Percentiles rank a stretch among this genome's conserved stretches.
These are phyloP conservation scores for Neonectria magnoliae DNA, from an alignment of 2,329 filamentous ascomycete species.

Conservation along the genomic window DNA sequence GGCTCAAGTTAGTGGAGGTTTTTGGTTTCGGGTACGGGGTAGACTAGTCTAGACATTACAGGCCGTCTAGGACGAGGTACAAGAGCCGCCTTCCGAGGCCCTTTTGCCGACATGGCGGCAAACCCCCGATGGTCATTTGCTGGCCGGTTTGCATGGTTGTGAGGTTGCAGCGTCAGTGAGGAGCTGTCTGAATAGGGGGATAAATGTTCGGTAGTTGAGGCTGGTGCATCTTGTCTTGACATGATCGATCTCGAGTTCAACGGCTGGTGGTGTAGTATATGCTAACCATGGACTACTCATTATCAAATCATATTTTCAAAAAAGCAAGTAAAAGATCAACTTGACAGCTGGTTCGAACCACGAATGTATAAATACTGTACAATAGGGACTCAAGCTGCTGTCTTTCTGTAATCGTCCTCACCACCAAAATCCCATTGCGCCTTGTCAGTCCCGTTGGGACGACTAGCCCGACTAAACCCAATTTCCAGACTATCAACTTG, in stretches of 20 bases:
- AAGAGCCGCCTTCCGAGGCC: background rate
- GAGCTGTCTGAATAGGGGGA: background rate
- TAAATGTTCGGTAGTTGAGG: background rate
- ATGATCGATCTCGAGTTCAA: too few relatives aligned
- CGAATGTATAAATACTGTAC: background rate
- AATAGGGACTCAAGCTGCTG: background rate
- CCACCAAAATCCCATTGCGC: slow-evolving; percentile 65
- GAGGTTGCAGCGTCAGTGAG: background rate
- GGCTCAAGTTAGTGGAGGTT: background rate
- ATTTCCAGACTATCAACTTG: slow-evolving; percentile 57
- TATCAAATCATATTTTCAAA: too few relatives aligned
- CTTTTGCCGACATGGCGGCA: slow-evolving; percentile 8
- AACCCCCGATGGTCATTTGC: slow-evolving; percentile 3
- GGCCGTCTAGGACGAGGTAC: too few relatives aligned
- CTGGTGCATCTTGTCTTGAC: too few relatives aligned
- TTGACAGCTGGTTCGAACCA: too few relatives aligned
- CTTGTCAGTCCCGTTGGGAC: slow-evolving; percentile 65
- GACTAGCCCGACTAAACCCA: slow-evolving; percentile 58
- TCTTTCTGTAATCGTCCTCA: slow-evolving; percentile 53
- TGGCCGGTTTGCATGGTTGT: background rate
- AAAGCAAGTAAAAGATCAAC: too few relatives aligned
- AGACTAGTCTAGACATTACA: too few relatives aligned
- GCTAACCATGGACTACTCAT: too few relatives aligned
- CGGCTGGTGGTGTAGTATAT: too few relatives aligned
- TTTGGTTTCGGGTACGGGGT: slow-evolving; percentile 14